Conservation (phyloP, 2,329 filamentous ascomycete species). For the Talaromyces sp. region DNA sequence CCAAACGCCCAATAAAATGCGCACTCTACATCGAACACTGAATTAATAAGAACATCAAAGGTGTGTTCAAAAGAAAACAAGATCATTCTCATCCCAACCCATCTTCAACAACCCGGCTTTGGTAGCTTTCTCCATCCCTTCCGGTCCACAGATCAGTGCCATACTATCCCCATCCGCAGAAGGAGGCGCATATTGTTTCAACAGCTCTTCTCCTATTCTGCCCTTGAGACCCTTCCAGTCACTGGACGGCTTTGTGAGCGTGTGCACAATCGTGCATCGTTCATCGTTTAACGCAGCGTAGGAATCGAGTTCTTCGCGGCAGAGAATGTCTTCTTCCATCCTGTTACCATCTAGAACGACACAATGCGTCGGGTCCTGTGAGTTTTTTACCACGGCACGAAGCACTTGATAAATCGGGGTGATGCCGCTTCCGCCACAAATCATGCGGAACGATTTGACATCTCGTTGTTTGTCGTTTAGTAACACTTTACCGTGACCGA, state of each 20-base stretch:
- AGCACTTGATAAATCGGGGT: slow-evolving; percentile 89
- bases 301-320: slow-evolving; percentile 66
- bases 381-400: slow-evolving; percentile 66
- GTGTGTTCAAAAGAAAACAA: slow-evolving; percentile 67
- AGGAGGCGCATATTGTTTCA: slow-evolving; percentile 55
- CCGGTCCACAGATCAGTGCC: slow-evolving; percentile 77
- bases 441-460: slow-evolving; percentile 74
- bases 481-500: slow-evolving; percentile 61
- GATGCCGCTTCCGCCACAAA: slow-evolving; percentile 83
- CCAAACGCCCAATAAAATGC: slow-evolving; percentile 10
- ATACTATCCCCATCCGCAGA: slow-evolving; percentile 50
- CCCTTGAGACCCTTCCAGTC: slow-evolving; percentile 68
- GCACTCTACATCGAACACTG: neutral
- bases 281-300: slow-evolving; percentile 52
- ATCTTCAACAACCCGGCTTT: slow-evolving; percentile 55
- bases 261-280: slow-evolving; percentile 65
- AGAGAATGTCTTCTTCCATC: slow-evolving; percentile 76
- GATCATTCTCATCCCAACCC: slow-evolving; percentile 69
- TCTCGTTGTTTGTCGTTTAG: slow-evolving; percentile 56
- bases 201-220: slow-evolving; percentile 60
- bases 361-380: slow-evolving; percentile 63
- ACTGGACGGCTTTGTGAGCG: slow-evolving; percentile 61
- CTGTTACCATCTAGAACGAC: slow-evolving; percentile 77
- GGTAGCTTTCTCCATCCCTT: slow-evolving; percentile 67
- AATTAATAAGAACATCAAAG: neutral